These are phyloP conservation scores for Cordyceps tenuipes DNA, from an alignment of 2,329 filamentous ascomycete genomes.

Conservation along the genomic window DNA sequence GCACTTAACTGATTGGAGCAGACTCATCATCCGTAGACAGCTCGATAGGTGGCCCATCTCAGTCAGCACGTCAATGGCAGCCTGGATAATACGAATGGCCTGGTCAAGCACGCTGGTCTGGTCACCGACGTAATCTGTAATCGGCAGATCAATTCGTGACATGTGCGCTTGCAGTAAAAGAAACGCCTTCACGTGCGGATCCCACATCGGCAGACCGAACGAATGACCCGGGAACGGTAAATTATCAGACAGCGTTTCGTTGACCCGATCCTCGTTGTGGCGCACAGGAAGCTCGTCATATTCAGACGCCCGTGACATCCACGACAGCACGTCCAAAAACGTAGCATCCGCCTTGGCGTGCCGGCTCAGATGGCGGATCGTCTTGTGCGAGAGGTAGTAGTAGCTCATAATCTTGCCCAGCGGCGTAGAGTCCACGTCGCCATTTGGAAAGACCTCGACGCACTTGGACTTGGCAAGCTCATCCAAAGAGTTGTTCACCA, in stretches of 20 bases:
- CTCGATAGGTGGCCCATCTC: constrained; percentile 78
- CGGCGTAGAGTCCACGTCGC: constrained; percentile 81
- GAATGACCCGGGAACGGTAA: constrained; percentile 54
- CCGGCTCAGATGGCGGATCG: constrained; percentile 74
- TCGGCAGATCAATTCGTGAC: constrained; percentile 84
- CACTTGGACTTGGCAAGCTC: constrained; percentile 82
- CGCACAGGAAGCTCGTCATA: constrained; percentile 97
- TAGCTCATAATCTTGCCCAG: constrained; percentile 99
- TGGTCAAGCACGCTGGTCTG: constrained; percentile 86
- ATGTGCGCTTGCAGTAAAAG: constrained; percentile 91
- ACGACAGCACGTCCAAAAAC: constrained; percentile 76
- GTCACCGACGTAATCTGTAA: constrained; percentile 95
- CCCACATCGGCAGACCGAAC: constrained; percentile 86
- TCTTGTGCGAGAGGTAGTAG: constrained; percentile 95
- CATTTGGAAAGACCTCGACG: constrained; percentile 73
- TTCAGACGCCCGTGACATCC: constrained; percentile 90
- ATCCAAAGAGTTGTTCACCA: constrained; percentile 78
- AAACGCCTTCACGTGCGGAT: constrained; percentile 95
- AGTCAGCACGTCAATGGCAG: constrained; percentile 84
- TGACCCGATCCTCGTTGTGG: constrained; percentile 97
- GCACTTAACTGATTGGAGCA: constrained; percentile 88
- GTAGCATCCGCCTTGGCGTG: constrained; percentile 67
- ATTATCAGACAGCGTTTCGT: constrained; percentile 76
- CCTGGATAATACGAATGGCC: constrained; percentile 93
- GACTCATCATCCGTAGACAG: constrained; percentile 69